A percentile compares a stretch with the other conserved stretches of the same genome.
Conservation (phyloP, 257 asterid species). For the Nicotiana sylvestris region DNA sequence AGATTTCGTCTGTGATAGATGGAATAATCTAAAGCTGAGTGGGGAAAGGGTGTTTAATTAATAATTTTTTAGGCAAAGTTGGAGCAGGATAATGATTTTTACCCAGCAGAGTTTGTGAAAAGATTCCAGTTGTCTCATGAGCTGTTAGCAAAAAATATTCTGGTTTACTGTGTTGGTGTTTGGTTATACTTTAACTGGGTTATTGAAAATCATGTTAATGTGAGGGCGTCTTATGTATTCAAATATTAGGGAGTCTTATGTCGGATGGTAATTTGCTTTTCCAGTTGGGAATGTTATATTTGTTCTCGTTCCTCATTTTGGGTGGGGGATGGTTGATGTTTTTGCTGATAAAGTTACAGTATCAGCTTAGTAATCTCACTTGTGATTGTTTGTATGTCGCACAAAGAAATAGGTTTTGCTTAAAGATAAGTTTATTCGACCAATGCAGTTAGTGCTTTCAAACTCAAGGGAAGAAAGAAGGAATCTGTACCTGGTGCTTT, state of each 20-base stretch:
- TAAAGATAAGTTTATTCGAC: neutral
- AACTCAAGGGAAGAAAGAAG: conserved; percentile 90
- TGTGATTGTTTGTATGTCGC: conserved; percentile 1
- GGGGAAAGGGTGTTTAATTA: neutral
- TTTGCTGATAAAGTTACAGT: too few species aligned
- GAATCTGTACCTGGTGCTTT: conserved; percentile 90
- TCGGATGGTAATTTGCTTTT: too few species aligned
- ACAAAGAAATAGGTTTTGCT: neutral
- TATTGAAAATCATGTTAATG: too few species aligned
- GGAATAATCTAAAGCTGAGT: conserved; percentile 3
- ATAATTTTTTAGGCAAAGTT: neutral
- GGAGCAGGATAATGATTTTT: neutral
- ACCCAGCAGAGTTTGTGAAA: neutral
- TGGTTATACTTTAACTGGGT: too few species aligned
- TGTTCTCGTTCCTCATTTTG: too few species aligned
- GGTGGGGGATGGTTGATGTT: too few species aligned
- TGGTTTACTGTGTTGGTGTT: neutral
- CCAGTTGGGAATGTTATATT: too few species aligned
- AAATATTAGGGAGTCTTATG: too few species aligned
- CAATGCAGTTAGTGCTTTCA: conserved; percentile 78
- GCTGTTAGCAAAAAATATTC: neutral
- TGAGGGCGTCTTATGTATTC: too few species aligned
- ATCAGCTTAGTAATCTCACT: neutral
- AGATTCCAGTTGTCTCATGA: neutral
- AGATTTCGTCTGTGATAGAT: neutral